phyloP scores from a whole-genome alignment of 2,329 filamentous ascomycete species.

The Colletotrichum liriopes region DNA sequence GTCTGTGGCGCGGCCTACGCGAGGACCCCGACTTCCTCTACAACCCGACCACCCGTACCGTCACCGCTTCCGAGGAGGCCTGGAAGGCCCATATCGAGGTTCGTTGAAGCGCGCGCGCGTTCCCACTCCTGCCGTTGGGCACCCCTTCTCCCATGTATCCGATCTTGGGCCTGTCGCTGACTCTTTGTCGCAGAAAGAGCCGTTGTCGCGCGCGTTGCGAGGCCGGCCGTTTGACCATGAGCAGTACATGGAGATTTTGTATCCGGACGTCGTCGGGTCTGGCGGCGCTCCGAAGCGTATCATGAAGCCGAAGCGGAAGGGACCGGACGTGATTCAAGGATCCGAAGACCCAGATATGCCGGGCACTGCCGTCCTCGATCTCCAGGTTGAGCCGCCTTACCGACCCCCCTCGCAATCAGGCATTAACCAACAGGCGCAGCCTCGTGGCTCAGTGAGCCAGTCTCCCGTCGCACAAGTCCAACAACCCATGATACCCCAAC shows the following conservation, averaged over 20 bases:
- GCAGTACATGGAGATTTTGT: slow-evolving; percentile 73
- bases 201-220: slow-evolving; percentile 70
- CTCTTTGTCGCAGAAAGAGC: slow-evolving; percentile 64
- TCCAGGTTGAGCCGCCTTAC: slow-evolving; percentile 56
- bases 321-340: slow-evolving; percentile 61
- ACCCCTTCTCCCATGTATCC: background rate
- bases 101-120: slow-evolving; percentile 45
- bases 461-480: slow-evolving; percentile 47
- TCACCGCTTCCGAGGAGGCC: slow-evolving; percentile 70
- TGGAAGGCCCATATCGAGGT: slow-evolving; percentile 73
- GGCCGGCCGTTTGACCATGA: slow-evolving; percentile 74
- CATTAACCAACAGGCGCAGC: slow-evolving; percentile 45
- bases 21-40: slow-evolving; percentile 73
- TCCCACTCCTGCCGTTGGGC: background rate
- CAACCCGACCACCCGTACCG: slow-evolving; percentile 64
- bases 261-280: slow-evolving; percentile 73
- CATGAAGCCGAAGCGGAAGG: slow-evolving; percentile 68
- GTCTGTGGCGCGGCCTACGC: slow-evolving; percentile 72
- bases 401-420: slow-evolving; percentile 44
- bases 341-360: slow-evolving; percentile 64
- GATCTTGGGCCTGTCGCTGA: slow-evolving; percentile 41
- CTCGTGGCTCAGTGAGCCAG: slow-evolving; percentile 50
- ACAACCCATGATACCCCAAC: slow-evolving; percentile 46
- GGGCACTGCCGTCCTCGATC: slow-evolving; percentile 63
- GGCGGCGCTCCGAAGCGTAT: slow-evolving; percentile 73